Evolutionary conservation across 441 rosid genomes (phyloP), one percentile per base, ranked within the genome.

Genomic region (Gossypium davidsonii): DNA sequence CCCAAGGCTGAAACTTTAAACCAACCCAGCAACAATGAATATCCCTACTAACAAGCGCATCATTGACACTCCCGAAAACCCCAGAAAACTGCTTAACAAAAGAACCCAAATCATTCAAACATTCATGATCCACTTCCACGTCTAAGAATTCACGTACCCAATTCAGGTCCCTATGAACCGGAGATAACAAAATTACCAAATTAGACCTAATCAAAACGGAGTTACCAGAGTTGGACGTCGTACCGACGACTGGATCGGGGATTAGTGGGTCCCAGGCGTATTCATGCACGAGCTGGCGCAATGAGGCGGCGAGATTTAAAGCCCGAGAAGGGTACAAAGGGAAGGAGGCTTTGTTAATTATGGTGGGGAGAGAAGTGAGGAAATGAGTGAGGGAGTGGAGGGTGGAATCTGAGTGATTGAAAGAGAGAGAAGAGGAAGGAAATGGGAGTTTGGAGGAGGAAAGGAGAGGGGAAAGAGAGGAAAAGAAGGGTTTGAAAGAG

Each of bases 11-110:
- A 76, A 71, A 82, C 31, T 73, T 89, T 56, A 91, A 82, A 80
- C 89, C 90, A 79, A 93, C 76, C 97, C 96, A 95, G 74, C 93
- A 80, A 46, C 91, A 85, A 82, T 86, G 97, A 82, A 95, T 93
- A 73, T 86, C 96, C 57, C 86, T 88, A 68, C 82, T 74, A 46
- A 81, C 81, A 79, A 88, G 89, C 0, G 88, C 88, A 71, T 83
- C 84, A 67, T 80, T 83, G 46, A 95, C 95, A 74, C 80, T 81
- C 51, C 72, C 81, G 79, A 93, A 90, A 62, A 82, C 39, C 78
- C 79, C 79, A 9, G 68, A 15, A 64, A 91, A 79, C 72, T 83
- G 84, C 6, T 74, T 48, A 31, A 76, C 63, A 26, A 86, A 85
- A 79, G 60, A 79, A 72, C 51, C 83, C 59, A 52, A 72, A 55